Base-by-base conservation (phyloP, 2,329 filamentous ascomycete genomes). In the Aspergillus aculeatinus region DNA sequence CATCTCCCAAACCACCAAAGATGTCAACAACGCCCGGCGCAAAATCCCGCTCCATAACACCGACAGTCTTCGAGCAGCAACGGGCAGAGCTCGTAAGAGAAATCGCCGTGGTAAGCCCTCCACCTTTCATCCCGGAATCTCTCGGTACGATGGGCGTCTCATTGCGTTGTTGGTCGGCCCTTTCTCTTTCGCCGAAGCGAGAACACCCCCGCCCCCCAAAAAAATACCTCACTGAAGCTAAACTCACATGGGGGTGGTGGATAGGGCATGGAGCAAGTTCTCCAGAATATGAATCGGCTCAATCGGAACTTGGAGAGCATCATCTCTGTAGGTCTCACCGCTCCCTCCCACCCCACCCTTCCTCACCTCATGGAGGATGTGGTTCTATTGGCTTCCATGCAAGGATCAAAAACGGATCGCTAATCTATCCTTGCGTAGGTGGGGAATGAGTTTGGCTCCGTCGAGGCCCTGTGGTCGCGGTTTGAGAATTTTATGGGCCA, bases 401-500 rank as follows among this genome's bases (percentile, higher is more conserved):
- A 35, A 35, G 33, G 33, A 35, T 12, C 11, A 35, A 12, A 11
- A 16, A 2, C 4, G 5, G 14, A 35, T 12, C 14, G 33, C 33
- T 12, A 52, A 19, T 52, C 2, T 31, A 35, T 10, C 16, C 29
- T 52, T 42, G 42, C 47, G 23, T 57, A 91, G 88, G 88, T 99
- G 55, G 95, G 95, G 42, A 96, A 96, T 77, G 95, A 99, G 72
- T 97, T 99, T 78, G 89, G 90, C n/a, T 93, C 92, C 4, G 95
- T 99, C 48, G 95, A 99, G 76, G 92, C 92, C 31, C 83, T 99
- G 16, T 99, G 95, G 95, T 96, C 91, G 44, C 92, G 96, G 71
- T 98, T 99, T 72, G 95, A 99, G 79, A 90, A 89, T 67, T 93
- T 98, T 68, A 98, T 97, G 93, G 91, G 86, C 9, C 91, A 89